These are phyloP conservation scores for Pseudopyrenochaeta lycopersici DNA, from an alignment of 2,329 filamentous ascomycete genomes.

Conservation along the genomic window DNA sequence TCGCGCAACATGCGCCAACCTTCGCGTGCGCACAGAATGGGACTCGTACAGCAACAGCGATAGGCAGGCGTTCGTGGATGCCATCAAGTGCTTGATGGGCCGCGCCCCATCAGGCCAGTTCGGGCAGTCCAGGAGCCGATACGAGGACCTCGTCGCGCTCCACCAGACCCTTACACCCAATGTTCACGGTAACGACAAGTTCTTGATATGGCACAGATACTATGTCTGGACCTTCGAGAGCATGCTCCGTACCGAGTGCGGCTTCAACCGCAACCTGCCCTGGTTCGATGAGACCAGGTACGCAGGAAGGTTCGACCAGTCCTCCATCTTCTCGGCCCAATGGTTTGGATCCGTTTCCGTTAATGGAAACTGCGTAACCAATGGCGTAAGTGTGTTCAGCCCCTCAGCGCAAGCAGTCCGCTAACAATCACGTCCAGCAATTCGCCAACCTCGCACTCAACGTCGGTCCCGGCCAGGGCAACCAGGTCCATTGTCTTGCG, in stretches of 20 bases:
- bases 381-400: constrained; percentile 41
- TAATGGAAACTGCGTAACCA: constrained; percentile 38
- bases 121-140: constrained; percentile 34
- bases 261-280: constrained; percentile 50
- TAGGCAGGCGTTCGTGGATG: constrained; percentile 36
- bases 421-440: constrained; percentile 27
- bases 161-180: constrained; percentile 45
- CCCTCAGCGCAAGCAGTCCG: background rate
- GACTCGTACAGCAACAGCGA: constrained; percentile 33
- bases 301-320: constrained; percentile 37
- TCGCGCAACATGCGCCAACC: constrained; percentile 44
- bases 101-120: constrained; percentile 35
- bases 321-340: constrained; percentile 39
- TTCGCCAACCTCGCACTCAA: constrained; percentile 44
- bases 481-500: constrained; percentile 41
- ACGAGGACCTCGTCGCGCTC: constrained; percentile 46
- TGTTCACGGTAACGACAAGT: constrained; percentile 46
- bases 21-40: constrained; percentile 44
- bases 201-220: constrained; percentile 57
- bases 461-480: constrained; percentile 38
- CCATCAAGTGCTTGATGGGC: constrained; percentile 41
- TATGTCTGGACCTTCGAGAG: constrained; percentile 54
- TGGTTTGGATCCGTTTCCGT: constrained; percentile 39
- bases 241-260: constrained; percentile 53
- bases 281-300: constrained; percentile 49